phyloP scores from a whole-genome alignment of 2,329 filamentous ascomycete genomes.

The Colletotrichum spinosum region DNA sequence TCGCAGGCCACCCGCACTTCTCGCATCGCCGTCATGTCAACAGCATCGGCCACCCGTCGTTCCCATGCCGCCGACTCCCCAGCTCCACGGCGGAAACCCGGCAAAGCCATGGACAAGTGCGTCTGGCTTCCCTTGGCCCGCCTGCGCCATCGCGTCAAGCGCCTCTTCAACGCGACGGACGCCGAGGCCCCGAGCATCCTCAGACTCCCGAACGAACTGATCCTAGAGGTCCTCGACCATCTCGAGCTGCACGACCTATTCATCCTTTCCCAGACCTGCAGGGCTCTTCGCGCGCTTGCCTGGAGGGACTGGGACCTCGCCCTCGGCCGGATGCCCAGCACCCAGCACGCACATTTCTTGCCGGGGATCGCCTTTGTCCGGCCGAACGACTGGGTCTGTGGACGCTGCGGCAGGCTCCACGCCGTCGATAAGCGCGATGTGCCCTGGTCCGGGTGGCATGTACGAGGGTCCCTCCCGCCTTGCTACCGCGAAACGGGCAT shows the following conservation, averaged over 20 bases:
- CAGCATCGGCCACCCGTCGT: too few relatives aligned
- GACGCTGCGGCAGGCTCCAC: background rate
- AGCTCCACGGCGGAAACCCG: background rate
- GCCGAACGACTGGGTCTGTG: conserved; percentile 1
- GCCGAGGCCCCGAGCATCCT: background rate
- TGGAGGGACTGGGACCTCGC: background rate
- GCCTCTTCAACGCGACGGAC: background rate
- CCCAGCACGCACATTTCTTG: background rate
- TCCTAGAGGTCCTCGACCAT: background rate
- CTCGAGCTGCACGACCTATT: background rate
- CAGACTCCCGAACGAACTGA: background rate
- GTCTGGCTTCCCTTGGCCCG: background rate
- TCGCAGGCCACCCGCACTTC: too few relatives aligned
- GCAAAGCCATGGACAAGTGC: background rate
- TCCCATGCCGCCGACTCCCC: too few relatives aligned
- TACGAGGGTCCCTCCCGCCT: too few relatives aligned
- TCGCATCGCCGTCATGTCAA: too few relatives aligned
- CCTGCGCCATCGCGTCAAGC: background rate
- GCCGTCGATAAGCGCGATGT: background rate
- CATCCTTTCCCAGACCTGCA: conserved; percentile 4
- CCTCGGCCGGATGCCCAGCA: background rate
- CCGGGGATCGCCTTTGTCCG: background rate
- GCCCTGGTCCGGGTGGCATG: background rate
- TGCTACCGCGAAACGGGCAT: background rate
- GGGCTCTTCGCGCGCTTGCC: background rate